Conservation (phyloP, 805 yeast species). For the fission yeast (Schizosaccharomyces pombe) region ASM294v3 CU329670.1:4884501-4885000, state of each 20-base stretch:
- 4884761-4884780: conserved; percentile 70
- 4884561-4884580: conserved; percentile 63
- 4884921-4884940: conserved; percentile 73
- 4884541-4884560: conserved; percentile 68
- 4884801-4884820: conserved; percentile 32
- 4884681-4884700: conserved; percentile 47
- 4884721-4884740: conserved; percentile 22
- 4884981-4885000: conserved; percentile 72
- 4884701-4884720: conserved; percentile 31
- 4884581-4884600: conserved; percentile 50
- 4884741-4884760: conserved; percentile 26
- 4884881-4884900: conserved; percentile 77
- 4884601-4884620: conserved; percentile 56
- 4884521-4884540: conserved; percentile 52
- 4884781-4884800: conserved; percentile 33
- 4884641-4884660: conserved; percentile 58
- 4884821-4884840: conserved; percentile 39
- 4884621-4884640: conserved; percentile 83
- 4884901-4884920: conserved; percentile 85
- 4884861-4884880: conserved; percentile 75
- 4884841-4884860: conserved; percentile 62
- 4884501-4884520: conserved; percentile 48
- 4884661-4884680: conserved; percentile 82
- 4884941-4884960: conserved; percentile 24
- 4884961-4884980: conserved; percentile 70